Evolutionary conservation across 2,329 filamentous ascomycete species (phyloP).

Genomic region (Trichoderma citrinoviride): DNA sequence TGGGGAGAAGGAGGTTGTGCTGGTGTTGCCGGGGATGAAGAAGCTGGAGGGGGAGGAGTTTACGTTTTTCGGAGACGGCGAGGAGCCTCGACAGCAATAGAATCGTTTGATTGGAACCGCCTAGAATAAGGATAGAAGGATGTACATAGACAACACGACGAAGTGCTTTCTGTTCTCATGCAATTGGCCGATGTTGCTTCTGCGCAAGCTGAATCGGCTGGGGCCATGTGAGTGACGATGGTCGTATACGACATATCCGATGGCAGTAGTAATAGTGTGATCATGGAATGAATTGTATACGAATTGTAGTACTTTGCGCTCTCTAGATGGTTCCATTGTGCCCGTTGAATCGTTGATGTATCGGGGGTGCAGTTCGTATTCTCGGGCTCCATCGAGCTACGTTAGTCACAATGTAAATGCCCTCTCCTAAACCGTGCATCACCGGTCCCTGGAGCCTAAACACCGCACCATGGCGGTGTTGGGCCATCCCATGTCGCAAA

Average conservation of each 20-base stretch:
- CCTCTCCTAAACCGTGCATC: neutral
- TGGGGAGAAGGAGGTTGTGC: neutral
- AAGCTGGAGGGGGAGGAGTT: neutral
- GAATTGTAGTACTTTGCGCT: neutral
- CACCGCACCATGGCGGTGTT: neutral
- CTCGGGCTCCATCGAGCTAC: neutral
- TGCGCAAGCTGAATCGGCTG: no score
- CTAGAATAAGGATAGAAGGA: no score
- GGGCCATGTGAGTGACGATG: no score
- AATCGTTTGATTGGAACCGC: no score
- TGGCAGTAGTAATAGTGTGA: no score
- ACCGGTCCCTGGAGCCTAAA: neutral
- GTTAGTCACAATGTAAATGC: no score
- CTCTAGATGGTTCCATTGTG: neutral
- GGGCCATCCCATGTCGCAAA: neutral
- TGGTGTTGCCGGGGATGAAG: constrained; percentile 1
- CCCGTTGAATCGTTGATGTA: neutral
- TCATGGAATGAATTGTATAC: neutral
- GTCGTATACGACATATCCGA: no score
- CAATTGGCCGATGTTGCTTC: no score
- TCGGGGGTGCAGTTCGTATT: neutral
- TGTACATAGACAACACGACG: no score
- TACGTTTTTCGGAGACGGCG: neutral
- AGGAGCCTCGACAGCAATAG: neutral
- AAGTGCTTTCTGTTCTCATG: no score